These are phyloP conservation scores for Afroboletus lepidellus DNA, from an alignment of 1,284 basidiomycete genomes.

Conservation along the genomic window DNA sequence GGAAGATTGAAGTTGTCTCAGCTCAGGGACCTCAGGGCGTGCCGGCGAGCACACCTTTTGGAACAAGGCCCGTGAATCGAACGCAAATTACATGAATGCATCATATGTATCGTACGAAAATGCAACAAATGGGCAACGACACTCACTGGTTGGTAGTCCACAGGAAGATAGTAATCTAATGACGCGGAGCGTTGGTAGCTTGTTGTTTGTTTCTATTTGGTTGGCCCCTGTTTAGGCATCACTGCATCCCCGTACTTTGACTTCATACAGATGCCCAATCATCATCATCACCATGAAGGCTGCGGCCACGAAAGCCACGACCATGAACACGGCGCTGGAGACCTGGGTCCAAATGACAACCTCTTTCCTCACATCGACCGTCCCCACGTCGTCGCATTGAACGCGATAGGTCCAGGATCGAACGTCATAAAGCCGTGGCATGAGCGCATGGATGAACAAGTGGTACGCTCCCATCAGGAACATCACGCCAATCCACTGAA, in stretches of 20 bases:
- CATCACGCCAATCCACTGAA: slow-evolving; percentile 4
- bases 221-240: background rate
- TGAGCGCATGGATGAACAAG: slow-evolving; percentile 57
- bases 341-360: slow-evolving; percentile 65
- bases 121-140: background rate
- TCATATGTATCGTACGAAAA: slow-evolving; percentile 38
- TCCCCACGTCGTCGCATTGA: slow-evolving; percentile 69
- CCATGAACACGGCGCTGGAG: slow-evolving; percentile 47
- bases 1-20: slow-evolving; percentile 62
- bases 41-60: slow-evolving; percentile 76
- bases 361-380: slow-evolving; percentile 69
- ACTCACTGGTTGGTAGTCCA: slow-evolving; percentile 18
- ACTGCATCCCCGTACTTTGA: too few species aligned
- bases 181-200: too few species aligned
- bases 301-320: slow-evolving; percentile 58
- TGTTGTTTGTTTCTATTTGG: slow-evolving; percentile 19
- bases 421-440: slow-evolving; percentile 78
- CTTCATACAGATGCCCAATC: slow-evolving; percentile 29
- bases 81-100: slow-evolving; percentile 82
- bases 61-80: slow-evolving; percentile 57
- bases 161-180: too few species aligned
- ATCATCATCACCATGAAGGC: slow-evolving; percentile 50
- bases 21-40: slow-evolving; percentile 59
- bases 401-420: slow-evolving; percentile 49
- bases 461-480: slow-evolving; percentile 41